Base-by-base conservation (phyloP, 306 rosid species). In the Sicyos baderoa region DNA sequence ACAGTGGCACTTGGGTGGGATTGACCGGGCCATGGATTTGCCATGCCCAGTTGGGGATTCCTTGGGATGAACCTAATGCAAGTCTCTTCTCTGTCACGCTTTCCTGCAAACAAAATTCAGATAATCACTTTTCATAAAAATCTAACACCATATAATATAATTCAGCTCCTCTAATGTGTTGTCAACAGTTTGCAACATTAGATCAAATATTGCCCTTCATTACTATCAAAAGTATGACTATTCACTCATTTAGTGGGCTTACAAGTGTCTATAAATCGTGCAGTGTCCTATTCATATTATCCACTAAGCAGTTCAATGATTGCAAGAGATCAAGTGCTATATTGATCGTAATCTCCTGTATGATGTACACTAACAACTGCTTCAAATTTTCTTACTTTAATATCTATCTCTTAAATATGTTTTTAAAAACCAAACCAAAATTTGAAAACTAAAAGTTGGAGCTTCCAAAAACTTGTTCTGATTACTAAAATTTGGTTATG, bases 1-100 rank as follows among this genome's bases (percentile, higher is more conserved):
- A 86, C 76, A 80, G 79, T 81, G 94, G 88, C 81, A 86, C 75
- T 73, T 84, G 84, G 82, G 82, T 75, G 49, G 83, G 88, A 77
- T 69, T 73, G 68, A 80, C 85, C 79, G 79, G 94, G 61, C 88
- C 80, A 67, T 82, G 95, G 68, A 81, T 83, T 86, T 82, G 85
- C 96, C 97, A 90, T 27, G 81, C 79, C 92, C 89, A 83, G 71
- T 51, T 78, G 66, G 91, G 83, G 58, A 69, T 73, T 72, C 86
- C 97, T 74, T 88, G 90, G 35, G 88, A 83, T 74, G 84, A 91
- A 67, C 86, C 89, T 76, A 77, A 72, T 81, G 84, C 85, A 22
- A 79, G 80, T 84, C 85, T 82, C 83, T 74, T 76, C 60, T 83
- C 84, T 69, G 78, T 78, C 76, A 80, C 86, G 74, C 78, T 85